Conservation (phyloP, 2,329 filamentous ascomycete genomes). For the Dryadomyces quercivorus region DNA sequence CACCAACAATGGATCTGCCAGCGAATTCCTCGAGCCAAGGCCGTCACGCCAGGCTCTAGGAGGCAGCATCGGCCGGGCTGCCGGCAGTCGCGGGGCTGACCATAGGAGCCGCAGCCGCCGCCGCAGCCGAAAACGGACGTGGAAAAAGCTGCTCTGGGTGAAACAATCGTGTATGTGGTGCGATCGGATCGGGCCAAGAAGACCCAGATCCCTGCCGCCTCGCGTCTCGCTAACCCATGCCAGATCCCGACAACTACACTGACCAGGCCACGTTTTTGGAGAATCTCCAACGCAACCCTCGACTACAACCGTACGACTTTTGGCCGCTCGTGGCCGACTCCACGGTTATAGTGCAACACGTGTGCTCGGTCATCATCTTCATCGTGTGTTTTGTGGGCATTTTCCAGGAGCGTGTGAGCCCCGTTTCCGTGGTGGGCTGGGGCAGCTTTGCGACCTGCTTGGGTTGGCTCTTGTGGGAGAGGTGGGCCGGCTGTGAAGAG, state of each 20-base stretch:
- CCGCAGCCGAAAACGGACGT: constrained; percentile 53
- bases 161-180: constrained; percentile 70
- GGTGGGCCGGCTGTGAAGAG: constrained; percentile 60
- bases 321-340: constrained; percentile 93
- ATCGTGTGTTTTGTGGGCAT: constrained; percentile 90
- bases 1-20: background rate
- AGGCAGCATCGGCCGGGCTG: constrained; percentile 16
- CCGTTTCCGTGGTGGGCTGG: constrained; percentile 78
- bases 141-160: constrained; percentile 97
- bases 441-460: constrained; percentile 71
- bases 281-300: constrained; percentile 86
- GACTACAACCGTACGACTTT: constrained; percentile 91
- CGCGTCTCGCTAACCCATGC: constrained; percentile 4
- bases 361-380: constrained; percentile 90
- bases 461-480: constrained; percentile 86
- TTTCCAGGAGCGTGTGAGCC: constrained; percentile 73
- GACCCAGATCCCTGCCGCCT: background rate
- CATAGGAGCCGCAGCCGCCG: constrained; percentile 51
- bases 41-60: constrained; percentile 1
- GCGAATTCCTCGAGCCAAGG: constrained; percentile 3
- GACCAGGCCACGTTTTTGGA: constrained; percentile 95
- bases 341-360: constrained; percentile 93
- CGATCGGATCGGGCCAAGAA: background rate
- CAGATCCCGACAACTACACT: constrained; percentile 97
- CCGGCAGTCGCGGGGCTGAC: constrained; percentile 31